Percentiles rank a stretch among this genome's conserved stretches.
These are phyloP conservation scores for Syzygium malaccense DNA, from an alignment of 441 rosid species.

Conservation along the genomic window DNA sequence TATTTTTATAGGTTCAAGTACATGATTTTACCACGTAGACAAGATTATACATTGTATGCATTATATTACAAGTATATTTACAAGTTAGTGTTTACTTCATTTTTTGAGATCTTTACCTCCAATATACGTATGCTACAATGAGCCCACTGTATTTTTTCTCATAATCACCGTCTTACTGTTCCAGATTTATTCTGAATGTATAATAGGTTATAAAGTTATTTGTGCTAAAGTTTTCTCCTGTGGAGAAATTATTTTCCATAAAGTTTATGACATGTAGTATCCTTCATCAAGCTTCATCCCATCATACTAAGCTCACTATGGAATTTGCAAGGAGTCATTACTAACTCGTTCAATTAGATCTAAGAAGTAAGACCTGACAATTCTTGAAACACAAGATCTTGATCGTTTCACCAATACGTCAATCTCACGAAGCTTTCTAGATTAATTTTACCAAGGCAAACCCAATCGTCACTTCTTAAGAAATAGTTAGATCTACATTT, in stretches of 20 bases:
- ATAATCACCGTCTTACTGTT: background rate
- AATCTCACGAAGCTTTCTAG: too few species aligned
- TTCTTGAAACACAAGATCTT: too few species aligned
- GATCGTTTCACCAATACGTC: too few species aligned
- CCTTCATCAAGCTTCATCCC: background rate
- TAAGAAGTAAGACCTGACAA: too few species aligned
- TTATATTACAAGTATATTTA: background rate
- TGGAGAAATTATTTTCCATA: background rate
- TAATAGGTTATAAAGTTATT: background rate
- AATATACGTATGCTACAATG: background rate
- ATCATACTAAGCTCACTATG: background rate
- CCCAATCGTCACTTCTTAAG: too few species aligned
- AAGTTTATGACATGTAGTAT: background rate
- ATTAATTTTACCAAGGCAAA: too few species aligned
- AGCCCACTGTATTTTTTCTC: background rate
- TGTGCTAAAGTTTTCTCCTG: background rate
- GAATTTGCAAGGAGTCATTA: too few species aligned
- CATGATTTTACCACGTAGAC: background rate
- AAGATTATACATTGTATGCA: background rate
- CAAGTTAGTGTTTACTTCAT: background rate
- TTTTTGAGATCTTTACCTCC: background rate
- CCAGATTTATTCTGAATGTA: background rate
- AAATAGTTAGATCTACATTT: too few species aligned
- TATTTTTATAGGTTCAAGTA: background rate
- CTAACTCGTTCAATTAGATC: too few species aligned